A percentile compares a stretch with the other conserved stretches of the same genome.
Evolutionary conservation across 371 early-diverging fungal species (phyloP).

Genomic region (Circinella umbellata): DNA sequence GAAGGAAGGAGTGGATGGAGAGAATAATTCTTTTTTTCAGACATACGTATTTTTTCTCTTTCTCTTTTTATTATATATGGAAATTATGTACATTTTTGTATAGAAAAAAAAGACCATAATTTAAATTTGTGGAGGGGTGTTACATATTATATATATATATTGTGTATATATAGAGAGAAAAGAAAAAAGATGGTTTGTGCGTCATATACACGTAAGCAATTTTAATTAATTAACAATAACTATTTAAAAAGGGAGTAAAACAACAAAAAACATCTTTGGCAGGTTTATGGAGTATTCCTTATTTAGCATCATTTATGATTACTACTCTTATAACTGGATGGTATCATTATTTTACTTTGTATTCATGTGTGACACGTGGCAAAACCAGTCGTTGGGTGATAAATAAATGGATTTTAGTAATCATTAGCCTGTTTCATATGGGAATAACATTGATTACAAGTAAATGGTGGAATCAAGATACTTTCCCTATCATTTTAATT

Average conservation of each 20-base stretch:
- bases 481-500: not conserved
- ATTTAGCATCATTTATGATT: not conserved
- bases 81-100: too few species aligned
- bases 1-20: too few species aligned
- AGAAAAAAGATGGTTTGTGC: too few species aligned
- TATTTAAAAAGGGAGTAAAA: not conserved
- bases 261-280: constrained; percentile 7
- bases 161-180: too few species aligned
- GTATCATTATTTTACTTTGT: not conserved
- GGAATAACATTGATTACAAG: not conserved
- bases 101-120: too few species aligned
- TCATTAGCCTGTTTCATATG: not conserved
- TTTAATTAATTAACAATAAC: not conserved
- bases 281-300: not conserved
- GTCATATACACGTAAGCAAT: too few species aligned
- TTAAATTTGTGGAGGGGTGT: too few species aligned
- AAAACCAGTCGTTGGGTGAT: not conserved
- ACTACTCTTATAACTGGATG: not conserved
- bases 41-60: too few species aligned
- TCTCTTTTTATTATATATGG: too few species aligned
- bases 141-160: too few species aligned
- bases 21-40: too few species aligned
- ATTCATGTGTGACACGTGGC: not conserved
- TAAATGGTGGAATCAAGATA: not conserved
- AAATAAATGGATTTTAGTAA: not conserved